Conservation (phyloP, 208 protist species). For the Acanthamoeba healyi region DNA sequence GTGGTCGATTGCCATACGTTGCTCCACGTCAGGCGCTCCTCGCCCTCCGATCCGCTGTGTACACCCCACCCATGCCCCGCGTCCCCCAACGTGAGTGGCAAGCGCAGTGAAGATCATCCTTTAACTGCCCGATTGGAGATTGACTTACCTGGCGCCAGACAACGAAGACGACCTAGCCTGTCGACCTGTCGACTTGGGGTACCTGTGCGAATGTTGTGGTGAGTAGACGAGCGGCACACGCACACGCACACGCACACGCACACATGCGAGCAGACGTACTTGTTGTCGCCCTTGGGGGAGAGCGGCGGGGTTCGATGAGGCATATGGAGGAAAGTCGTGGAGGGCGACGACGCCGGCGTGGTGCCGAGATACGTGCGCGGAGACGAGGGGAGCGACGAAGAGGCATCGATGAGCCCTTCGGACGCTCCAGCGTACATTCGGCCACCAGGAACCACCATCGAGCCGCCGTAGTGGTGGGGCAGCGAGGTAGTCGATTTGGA, state of each 20-base stretch:
- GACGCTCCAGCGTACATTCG: no score
- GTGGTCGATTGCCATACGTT: constrained; percentile 56
- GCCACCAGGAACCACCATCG: no score
- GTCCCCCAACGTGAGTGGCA: neutral
- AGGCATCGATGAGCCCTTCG: no score
- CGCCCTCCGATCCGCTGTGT: neutral
- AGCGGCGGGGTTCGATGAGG: constrained; percentile 36
- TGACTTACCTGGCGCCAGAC: neutral
- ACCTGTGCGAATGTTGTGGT: neutral
- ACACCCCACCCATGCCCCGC: neutral
- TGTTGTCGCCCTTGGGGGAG: constrained; percentile 25
- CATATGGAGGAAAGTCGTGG: neutral
- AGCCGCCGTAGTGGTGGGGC: neutral
- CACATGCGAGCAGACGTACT: neutral
- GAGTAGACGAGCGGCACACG: neutral
- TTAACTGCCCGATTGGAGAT: neutral
- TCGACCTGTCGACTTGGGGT: neutral
- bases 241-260: neutral
- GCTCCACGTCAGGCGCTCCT: constrained; percentile 46
- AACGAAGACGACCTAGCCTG: neutral
- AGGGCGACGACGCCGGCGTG: constrained; percentile 37
- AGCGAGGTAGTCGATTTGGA: neutral
- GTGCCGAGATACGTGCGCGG: neutral
- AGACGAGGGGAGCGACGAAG: neutral
- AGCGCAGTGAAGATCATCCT: neutral